Percentiles rank a stretch among this genome's conserved stretches.
These are phyloP conservation scores for Kwoniella shandongensis DNA, from an alignment of 768 basidiomycete genomes.

Conservation along the genomic window DNA sequence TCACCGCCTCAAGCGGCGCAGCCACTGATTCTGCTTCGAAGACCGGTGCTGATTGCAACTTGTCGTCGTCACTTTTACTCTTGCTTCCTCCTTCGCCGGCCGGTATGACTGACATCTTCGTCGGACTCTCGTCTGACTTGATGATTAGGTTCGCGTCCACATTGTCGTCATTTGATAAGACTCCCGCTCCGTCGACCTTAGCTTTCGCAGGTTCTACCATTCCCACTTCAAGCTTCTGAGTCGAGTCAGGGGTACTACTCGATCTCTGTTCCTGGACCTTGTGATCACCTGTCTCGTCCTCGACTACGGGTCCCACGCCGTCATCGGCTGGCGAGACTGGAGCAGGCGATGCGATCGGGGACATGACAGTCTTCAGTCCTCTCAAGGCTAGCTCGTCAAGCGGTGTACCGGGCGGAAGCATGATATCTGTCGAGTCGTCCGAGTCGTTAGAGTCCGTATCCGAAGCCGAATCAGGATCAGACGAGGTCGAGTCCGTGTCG, in stretches of 20 bases:
- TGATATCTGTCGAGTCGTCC: constrained; percentile 7
- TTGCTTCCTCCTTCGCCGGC: too few species aligned
- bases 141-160: too few species aligned
- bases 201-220: too few species aligned
- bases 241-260: too few species aligned
- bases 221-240: too few species aligned
- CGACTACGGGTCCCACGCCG: too few species aligned
- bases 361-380: constrained; percentile 7
- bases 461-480: not conserved
- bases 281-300: not conserved
- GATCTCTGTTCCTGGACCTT: too few species aligned
- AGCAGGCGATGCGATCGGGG: not conserved
- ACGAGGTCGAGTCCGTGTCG: not conserved
- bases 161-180: too few species aligned
- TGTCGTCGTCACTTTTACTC: not conserved
- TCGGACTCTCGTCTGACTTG: too few species aligned
- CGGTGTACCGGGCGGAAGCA: constrained; percentile 16
- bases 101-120: too few species aligned
- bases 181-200: too few species aligned
- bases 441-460: not conserved
- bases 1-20: not conserved
- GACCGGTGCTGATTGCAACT: not conserved
- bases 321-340: not conserved
- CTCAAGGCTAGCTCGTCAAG: constrained; percentile 17
- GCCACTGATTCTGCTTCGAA: not conserved